Evolutionary conservation across 768 basidiomycete species (phyloP), one percentile per base, ranked within the genome.

Genomic region (Ramaria sp.): DNA sequence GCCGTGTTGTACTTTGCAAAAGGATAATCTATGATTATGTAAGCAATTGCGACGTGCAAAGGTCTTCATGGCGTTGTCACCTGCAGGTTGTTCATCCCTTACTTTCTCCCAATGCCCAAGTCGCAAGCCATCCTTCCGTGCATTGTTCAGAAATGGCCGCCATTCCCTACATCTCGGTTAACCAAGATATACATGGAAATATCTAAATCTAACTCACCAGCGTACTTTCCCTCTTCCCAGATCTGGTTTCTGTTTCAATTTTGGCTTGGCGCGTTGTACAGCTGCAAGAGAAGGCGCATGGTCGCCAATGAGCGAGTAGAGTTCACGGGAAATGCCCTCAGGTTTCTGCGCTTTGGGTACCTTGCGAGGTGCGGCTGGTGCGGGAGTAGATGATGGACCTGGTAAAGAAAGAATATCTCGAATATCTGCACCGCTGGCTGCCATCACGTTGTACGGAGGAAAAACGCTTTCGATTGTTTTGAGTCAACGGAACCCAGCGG

Each of bases 261-360:
- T 81, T 34, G 89, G 88, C 65, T 89, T 88, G 25, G 84, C 76
- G 56, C 84, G 76, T 61, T 88, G 83, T 3, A 47, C 52, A 32
- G 87, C 78, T 0, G 83, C 85, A 48, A 98, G 76, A 1, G 86
- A 82, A 0, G 95, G 93, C 10, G 87, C 86, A 47, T 89, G 87
- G 57, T 90, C 83, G n/a, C 95, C 95, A 60, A 99, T 97, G 56
- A 99, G 80, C 1, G 88, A 83, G 70, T 88, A 97, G 1, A 99
- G 76, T 67, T 97, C 94, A 60, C 93, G 76, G 0, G 92, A 85
- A 57, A 97, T 93, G 18, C 95, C 94, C 18, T 92, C 89, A 3
- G 88, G 88, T 67, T 88, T 90, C 63, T 78, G 77, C 16, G 71
- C 63, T 12, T 73, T 62, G 1, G 66, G 53, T 0, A 69, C 16